Evolutionary conservation across 164 flowering plant genomes (phyloP), one percentile per base, ranked within the genome.

Genomic region (Magnolia kwangsiensis): DNA sequence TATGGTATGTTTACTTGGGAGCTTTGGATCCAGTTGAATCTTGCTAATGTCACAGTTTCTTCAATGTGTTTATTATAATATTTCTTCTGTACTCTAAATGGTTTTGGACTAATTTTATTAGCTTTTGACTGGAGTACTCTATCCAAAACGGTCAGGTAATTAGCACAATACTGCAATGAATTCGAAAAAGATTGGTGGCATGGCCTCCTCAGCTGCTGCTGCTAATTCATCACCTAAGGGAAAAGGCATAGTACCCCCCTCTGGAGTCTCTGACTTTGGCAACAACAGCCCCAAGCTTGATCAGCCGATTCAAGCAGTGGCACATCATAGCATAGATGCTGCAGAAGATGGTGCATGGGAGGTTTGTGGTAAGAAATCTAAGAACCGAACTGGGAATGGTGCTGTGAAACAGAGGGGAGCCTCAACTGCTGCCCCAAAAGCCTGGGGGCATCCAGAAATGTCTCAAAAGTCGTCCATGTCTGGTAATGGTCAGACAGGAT

Each of bases 291-390:
- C 73, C 45, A 37, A 37, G 45, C 45, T 37, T 37, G 45, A 37
- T 37, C 45, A 37, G 50, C 29, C 0, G 24, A 79, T 80, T 59
- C 72, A 84, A 45, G 80, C 81, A 27, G 84, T 79, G 23, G 31
- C 82, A 21, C 61, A 10, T 55, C 18, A 10, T 55, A 81, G 58
- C 72, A 37, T 90, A 61, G 84, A 81, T 50, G 68, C 87, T 58
- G 80, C 77, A 6, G 79, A 85, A 13, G 91, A 86, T 82, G 91
- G 89, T 37, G 83, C 76, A 3, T 89, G 97, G 97, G 91, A 87
- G 75, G 90, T 85, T 11, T 76, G 67, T 67, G 69, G 80, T 1
- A 90, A 68, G 77, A 94, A 92, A 74, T 11, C 86, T 19, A 91
- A 85, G 75, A 89, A 88, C 72, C 84, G 77, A 82, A 82, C 79